Evolutionary conservation across 2,329 filamentous ascomycete species (phyloP), one percentile per base, ranked within the genome.

Genomic region (Aspergillus viridinutans): DNA sequence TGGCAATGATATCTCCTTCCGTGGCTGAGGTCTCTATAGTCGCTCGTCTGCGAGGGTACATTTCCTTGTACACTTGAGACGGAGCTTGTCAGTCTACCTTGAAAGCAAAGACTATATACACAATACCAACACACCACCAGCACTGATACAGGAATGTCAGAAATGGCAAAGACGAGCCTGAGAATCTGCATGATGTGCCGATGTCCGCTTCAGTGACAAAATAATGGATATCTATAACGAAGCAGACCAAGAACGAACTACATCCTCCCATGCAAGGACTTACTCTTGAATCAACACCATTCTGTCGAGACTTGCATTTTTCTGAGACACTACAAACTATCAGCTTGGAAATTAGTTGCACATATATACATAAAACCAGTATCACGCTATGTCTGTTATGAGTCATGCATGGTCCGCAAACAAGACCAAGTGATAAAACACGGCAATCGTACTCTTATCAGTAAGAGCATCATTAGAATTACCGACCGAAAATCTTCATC

Each of bases 401-500:
- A 29, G 17, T 17, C 32, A 38, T 2, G 14, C 32, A 38, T 2
- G 14, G 32, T 38, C 5, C 2, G 14, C 14, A 38, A 40, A 53
- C 49, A 48, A 49, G 9, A 45, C n/a, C 32, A 55, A 12, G 17
- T 50, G 43, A 38, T 10, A 40, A 47, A 55, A 38, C 32, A 1
- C 14, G 6, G 17, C 2, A 17, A 17, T 14, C 32, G 2, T 17
- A 38, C 32, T 7, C 14, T 17, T 35, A 35, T 43, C 21, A 55
- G 28, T 49, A 56, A 60, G 50, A 55, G 40, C 52, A 26, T 48
- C 52, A 38, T 14, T n/a, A 52, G 25, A 43, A 49, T 52, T 74
- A 80, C 57, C 77, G 67, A 53, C 74, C 70, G 58, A 77, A 76
- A 47, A 68, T 64, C 67, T 69, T 79, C 62, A 79, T 58, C 70